Percentiles rank a stretch among this genome's conserved stretches.
These are phyloP conservation scores for Roridomyces roridus DNA, from an alignment of 768 basidiomycete species.

Conservation along the genomic window DNA sequence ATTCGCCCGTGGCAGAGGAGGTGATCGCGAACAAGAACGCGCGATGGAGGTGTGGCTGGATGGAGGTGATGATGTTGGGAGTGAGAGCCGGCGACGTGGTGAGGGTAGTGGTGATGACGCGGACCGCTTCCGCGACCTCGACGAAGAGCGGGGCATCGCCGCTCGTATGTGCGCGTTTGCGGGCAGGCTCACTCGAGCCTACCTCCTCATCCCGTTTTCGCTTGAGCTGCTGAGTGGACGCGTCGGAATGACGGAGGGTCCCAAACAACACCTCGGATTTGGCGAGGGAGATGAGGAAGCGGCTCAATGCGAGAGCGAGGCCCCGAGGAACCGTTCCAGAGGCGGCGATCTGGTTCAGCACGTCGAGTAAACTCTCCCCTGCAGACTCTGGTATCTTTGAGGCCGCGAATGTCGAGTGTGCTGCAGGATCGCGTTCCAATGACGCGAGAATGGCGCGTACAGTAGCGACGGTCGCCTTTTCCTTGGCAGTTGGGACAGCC, in stretches of 20 bases:
- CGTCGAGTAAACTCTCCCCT: constrained; percentile 59
- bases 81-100: constrained; percentile 54
- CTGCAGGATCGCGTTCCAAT: constrained; percentile 60
- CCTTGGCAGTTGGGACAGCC: constrained; percentile 39
- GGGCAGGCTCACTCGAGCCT: constrained; percentile 42
- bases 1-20: constrained; percentile 60
- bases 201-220: constrained; percentile 68
- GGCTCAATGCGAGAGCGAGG: constrained; percentile 62
- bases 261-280: constrained; percentile 71
- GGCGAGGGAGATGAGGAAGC: constrained; percentile 67
- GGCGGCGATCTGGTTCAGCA: constrained; percentile 56
- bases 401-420: constrained; percentile 58
- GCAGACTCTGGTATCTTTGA: constrained; percentile 53
- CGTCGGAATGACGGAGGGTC: constrained; percentile 66
- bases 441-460: constrained; percentile 68
- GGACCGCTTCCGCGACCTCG: constrained; percentile 67
- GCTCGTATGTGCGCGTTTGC: constrained; percentile 38
- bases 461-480: constrained; percentile 66
- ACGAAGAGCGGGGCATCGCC: constrained; percentile 56
- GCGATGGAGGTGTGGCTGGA: constrained; percentile 76
- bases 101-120: constrained; percentile 50
- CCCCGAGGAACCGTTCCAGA: constrained; percentile 57
- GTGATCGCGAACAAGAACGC: constrained; percentile 82
- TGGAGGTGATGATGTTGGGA: constrained; percentile 67
- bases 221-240: constrained; percentile 70